phyloP scores from a whole-genome alignment of 2,329 filamentous ascomycete species.

The Monosporascus sp. region DNA sequence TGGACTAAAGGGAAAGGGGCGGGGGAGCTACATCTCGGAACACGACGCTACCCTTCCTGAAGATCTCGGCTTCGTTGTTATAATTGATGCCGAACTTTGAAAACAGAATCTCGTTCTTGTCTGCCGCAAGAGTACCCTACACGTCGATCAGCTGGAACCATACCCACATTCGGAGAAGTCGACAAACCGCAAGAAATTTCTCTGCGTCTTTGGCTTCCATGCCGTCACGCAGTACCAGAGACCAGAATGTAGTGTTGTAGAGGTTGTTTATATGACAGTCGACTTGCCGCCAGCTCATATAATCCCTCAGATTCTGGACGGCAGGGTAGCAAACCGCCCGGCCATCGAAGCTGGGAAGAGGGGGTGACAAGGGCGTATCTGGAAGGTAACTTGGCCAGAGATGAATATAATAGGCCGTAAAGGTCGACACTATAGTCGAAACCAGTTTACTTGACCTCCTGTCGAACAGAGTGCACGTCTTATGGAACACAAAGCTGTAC shows the following conservation, averaged over 20 bases:
- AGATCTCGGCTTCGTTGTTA: constrained; percentile 91
- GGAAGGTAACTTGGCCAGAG: constrained; percentile 75
- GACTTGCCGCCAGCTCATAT: constrained; percentile 94
- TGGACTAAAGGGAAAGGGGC: background rate
- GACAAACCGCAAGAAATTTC: constrained; percentile 64
- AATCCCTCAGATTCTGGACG: constrained; percentile 78
- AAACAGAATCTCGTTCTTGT: constrained; percentile 97
- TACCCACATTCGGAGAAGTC: background rate
- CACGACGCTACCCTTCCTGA: constrained; percentile 86
- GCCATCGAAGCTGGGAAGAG: constrained; percentile 87
- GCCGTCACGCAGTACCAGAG: constrained; percentile 71
- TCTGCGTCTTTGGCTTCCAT: constrained; percentile 76
- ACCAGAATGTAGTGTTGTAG: constrained; percentile 97
- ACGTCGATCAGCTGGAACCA: constrained; percentile 12
- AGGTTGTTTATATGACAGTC: constrained; percentile 99
- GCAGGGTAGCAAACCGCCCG: constrained; percentile 86
- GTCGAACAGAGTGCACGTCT: constrained; percentile 76
- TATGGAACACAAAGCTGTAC: constrained; percentile 88
- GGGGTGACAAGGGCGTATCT: constrained; percentile 61
- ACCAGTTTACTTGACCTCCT: constrained; percentile 82
- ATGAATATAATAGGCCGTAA: constrained; percentile 85
- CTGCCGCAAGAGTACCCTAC: constrained; percentile 73
- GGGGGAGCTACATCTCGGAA: constrained; percentile 62
- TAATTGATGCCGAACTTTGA: constrained; percentile 89
- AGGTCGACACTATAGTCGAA: constrained; percentile 85